Conservation (phyloP, 805 yeast genomes). For the Suhomyces prunicola region DNA sequence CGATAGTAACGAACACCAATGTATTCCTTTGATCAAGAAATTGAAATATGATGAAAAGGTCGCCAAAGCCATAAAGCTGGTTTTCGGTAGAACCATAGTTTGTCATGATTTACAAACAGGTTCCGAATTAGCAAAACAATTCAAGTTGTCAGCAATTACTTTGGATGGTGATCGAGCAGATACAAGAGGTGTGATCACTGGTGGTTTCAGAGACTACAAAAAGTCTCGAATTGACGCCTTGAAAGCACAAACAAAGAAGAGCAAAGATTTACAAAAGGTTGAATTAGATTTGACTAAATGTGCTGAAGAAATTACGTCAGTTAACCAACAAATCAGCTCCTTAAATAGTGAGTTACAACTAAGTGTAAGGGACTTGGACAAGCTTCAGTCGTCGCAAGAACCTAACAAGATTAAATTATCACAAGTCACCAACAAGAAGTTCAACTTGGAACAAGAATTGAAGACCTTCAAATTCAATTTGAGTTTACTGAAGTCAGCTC, state of each 20-base stretch:
- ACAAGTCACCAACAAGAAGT: conserved; percentile 38
- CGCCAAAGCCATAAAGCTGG: conserved; percentile 67
- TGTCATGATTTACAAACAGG: conserved; percentile 69
- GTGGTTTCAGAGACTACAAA: conserved; percentile 77
- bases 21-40: conserved; percentile 76
- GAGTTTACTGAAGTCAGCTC: conserved; percentile 29
- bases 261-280: conserved; percentile 41
- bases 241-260: conserved; percentile 52
- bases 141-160: conserved; percentile 73
- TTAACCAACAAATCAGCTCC: conserved; percentile 52
- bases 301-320: conserved; percentile 32
- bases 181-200: conserved; percentile 77
- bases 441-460: conserved; percentile 44
- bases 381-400: conserved; percentile 39
- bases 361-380: conserved; percentile 42
- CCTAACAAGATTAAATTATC: conserved; percentile 42
- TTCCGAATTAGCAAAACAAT: conserved; percentile 57
- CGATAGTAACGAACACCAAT: conserved; percentile 50
- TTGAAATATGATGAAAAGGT: conserved; percentile 56
- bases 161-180: conserved; percentile 90
- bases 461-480: conserved; percentile 31
- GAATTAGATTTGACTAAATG: conserved; percentile 39
- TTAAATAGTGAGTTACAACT: conserved; percentile 43
- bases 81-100: conserved; percentile 80
- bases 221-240: conserved; percentile 69